A percentile compares a stretch with the other conserved stretches of the same genome.
These are phyloP conservation scores for Dichotomocladium elegans DNA, from an alignment of 371 early-diverging fungal genomes.

Conservation along the genomic window DNA sequence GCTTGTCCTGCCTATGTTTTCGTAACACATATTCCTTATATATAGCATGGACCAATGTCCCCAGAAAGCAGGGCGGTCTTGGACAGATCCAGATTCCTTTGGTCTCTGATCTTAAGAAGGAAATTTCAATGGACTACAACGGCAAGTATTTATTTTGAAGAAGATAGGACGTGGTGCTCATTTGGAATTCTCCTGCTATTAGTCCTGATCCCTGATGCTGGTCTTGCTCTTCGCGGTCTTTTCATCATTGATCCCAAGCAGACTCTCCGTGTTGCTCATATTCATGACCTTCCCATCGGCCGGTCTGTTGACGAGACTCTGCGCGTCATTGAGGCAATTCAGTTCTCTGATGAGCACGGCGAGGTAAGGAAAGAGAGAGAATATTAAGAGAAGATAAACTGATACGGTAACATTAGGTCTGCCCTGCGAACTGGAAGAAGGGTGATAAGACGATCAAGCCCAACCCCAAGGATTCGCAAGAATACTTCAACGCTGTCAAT, in stretches of 20 bases:
- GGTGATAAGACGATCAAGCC: slow-evolving; percentile 70
- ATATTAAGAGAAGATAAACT: not conserved
- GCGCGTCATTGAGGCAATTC: slow-evolving; percentile 93
- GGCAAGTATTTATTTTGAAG: slow-evolving; percentile 60
- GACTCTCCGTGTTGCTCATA: slow-evolving; percentile 58
- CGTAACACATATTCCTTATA: slow-evolving; percentile 20
- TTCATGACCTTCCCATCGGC: slow-evolving; percentile 87
- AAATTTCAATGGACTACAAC: slow-evolving; percentile 80
- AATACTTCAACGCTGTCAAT: slow-evolving; percentile 57
- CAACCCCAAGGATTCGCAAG: slow-evolving; percentile 68
- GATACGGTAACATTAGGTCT: slow-evolving; percentile 28
- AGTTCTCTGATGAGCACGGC: slow-evolving; percentile 90
- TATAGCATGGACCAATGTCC: slow-evolving; percentile 56
- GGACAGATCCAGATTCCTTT: slow-evolving; percentile 79
- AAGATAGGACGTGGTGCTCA: not conserved
- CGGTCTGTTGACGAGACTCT: slow-evolving; percentile 93
- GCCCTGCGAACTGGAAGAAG: slow-evolving; percentile 87
- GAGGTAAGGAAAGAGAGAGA: slow-evolving; percentile 28
- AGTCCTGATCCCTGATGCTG: slow-evolving; percentile 68
- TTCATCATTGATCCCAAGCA: slow-evolving; percentile 95
- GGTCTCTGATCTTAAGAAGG: slow-evolving; percentile 82
- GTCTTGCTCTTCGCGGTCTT: slow-evolving; percentile 66
- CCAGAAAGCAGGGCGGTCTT: slow-evolving; percentile 81
- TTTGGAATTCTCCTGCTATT: not conserved
- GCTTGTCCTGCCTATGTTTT: too few relatives aligned